phyloP scores from a whole-genome alignment of 2,329 filamentous ascomycete genomes.

The Pyrenophora teres region DNA sequence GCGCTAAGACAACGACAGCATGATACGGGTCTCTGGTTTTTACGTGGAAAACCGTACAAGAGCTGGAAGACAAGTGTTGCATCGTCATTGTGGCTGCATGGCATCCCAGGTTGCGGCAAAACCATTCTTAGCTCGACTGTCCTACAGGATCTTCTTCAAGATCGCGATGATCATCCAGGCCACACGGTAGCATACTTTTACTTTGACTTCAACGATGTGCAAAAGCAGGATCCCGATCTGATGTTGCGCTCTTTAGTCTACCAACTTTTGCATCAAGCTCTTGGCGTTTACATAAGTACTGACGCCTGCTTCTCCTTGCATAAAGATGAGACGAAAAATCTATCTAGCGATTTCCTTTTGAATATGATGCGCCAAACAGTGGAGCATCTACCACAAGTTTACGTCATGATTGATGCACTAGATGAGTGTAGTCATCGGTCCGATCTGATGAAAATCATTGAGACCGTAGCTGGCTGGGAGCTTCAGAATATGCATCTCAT shows the following conservation, averaged over 20 bases:
- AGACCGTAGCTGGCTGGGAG: constrained; percentile 25
- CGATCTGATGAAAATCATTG: constrained; percentile 30
- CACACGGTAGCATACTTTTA: constrained; percentile 32
- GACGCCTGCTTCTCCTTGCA: too few relatives aligned
- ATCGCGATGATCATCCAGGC: constrained; percentile 10
- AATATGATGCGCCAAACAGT: constrained; percentile 30
- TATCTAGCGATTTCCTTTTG: not conserved
- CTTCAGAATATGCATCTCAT: constrained; percentile 32
- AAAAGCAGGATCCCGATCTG: constrained; percentile 43
- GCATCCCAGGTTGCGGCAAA: constrained; percentile 52
- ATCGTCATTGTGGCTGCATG: constrained; percentile 48
- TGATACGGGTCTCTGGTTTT: constrained; percentile 46
- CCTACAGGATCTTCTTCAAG: constrained; percentile 35
- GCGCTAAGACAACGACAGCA: constrained; percentile 37
- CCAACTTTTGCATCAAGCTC: constrained; percentile 38
- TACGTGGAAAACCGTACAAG: constrained; percentile 31
- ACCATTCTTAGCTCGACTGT: constrained; percentile 49
- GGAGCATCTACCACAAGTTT: constrained; percentile 22
- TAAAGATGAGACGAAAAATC: too few relatives aligned
- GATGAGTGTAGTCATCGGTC: constrained; percentile 32
- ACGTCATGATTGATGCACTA: constrained; percentile 34
- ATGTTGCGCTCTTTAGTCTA: constrained; percentile 47
- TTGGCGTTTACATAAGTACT: too few relatives aligned
- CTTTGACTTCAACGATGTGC: constrained; percentile 46
- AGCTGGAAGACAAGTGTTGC: constrained; percentile 38